phyloP scores from a whole-genome alignment of 2,329 filamentous ascomycete genomes.

The Phialemoniopsis sp. region DNA sequence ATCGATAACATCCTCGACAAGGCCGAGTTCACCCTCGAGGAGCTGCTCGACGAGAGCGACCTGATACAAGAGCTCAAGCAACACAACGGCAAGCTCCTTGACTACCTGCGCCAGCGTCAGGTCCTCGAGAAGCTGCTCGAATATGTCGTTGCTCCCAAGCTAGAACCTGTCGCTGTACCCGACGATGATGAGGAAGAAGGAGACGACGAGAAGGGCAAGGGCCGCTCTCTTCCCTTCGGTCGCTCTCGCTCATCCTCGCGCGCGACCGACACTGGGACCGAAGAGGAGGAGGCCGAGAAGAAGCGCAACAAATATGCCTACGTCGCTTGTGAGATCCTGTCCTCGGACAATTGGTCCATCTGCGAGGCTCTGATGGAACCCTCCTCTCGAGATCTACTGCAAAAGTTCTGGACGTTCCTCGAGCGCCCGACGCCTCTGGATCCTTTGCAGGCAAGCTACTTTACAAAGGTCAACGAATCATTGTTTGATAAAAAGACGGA shows the following conservation, averaged over 20 bases:
- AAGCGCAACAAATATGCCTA: slow-evolving; percentile 91
- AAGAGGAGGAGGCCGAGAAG: slow-evolving; percentile 79
- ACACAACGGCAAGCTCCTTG: slow-evolving; percentile 95
- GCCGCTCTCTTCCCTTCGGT: slow-evolving; percentile 39
- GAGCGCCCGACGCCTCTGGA: slow-evolving; percentile 81
- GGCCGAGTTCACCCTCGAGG: slow-evolving; percentile 90
- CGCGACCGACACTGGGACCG: slow-evolving; percentile 39
- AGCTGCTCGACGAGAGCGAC: slow-evolving; percentile 92
- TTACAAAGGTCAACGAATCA: slow-evolving; percentile 98
- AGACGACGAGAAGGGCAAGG: slow-evolving; percentile 40
- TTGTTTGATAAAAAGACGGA: slow-evolving; percentile 96
- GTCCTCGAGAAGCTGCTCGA: slow-evolving; percentile 82
- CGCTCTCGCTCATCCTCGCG: slow-evolving; percentile 51
- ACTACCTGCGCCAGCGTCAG: slow-evolving; percentile 85
- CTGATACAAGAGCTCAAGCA: slow-evolving; percentile 97
- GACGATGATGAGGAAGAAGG: slow-evolving; percentile 47
- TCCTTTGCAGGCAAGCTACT: slow-evolving; percentile 92
- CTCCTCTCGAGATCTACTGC: slow-evolving; percentile 65
- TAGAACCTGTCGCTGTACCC: slow-evolving; percentile 50
- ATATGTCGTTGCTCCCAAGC: slow-evolving; percentile 82
- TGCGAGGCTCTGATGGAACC: slow-evolving; percentile 81
- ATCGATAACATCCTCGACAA: slow-evolving; percentile 97
- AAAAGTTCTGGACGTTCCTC: slow-evolving; percentile 88
- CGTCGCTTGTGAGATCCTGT: slow-evolving; percentile 86
- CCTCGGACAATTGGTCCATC: slow-evolving; percentile 96